A percentile compares a stretch with the other conserved stretches of the same genome.
Conservation (phyloP, 1,284 basidiomycete species). For the Heterobasidion occidentale region DNA sequence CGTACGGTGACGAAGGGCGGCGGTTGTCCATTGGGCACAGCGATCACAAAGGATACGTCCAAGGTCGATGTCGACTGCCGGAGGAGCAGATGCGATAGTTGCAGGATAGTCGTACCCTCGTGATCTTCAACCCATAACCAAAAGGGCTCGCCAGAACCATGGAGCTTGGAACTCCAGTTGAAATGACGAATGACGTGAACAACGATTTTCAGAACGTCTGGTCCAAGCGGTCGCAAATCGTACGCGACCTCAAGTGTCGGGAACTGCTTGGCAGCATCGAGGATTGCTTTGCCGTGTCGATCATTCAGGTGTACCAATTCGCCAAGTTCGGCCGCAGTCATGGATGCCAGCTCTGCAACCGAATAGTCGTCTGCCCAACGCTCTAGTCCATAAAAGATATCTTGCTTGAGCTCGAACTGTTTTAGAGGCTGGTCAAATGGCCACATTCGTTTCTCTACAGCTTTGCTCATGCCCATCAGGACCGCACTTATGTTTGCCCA, state of each 20-base stretch:
- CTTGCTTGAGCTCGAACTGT: conserved; percentile 74
- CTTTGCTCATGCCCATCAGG: conserved; percentile 90
- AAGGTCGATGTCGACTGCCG: conserved; percentile 54
- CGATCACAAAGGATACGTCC: conserved; percentile 76
- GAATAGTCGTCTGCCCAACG: conserved; percentile 83
- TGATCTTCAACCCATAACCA: conserved; percentile 96
- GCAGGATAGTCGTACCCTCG: conserved; percentile 75
- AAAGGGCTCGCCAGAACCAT: conserved; percentile 81
- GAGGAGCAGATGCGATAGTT: conserved; percentile 69
- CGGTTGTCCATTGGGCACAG: conserved; percentile 50
- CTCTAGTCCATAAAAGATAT: conserved; percentile 76
- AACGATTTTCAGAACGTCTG: conserved; percentile 77
- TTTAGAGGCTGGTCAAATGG: conserved; percentile 90
- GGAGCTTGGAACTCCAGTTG: conserved; percentile 77
- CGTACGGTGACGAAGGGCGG: conserved; percentile 64
- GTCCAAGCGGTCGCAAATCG: conserved; percentile 73
- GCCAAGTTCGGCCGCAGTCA: conserved; percentile 74
- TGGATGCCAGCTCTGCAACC: conserved; percentile 69
- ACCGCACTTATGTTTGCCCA: conserved; percentile 82
- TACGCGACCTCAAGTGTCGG: conserved; percentile 70
- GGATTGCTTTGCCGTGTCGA: conserved; percentile 73
- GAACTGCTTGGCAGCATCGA: conserved; percentile 80
- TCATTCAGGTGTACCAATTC: conserved; percentile 85
- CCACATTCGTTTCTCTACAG: conserved; percentile 91
- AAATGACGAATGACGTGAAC: conserved; percentile 67